These are phyloP conservation scores for Penicillium palitans DNA, from an alignment of 2,329 filamentous ascomycete genomes.

Conservation along the genomic window DNA sequence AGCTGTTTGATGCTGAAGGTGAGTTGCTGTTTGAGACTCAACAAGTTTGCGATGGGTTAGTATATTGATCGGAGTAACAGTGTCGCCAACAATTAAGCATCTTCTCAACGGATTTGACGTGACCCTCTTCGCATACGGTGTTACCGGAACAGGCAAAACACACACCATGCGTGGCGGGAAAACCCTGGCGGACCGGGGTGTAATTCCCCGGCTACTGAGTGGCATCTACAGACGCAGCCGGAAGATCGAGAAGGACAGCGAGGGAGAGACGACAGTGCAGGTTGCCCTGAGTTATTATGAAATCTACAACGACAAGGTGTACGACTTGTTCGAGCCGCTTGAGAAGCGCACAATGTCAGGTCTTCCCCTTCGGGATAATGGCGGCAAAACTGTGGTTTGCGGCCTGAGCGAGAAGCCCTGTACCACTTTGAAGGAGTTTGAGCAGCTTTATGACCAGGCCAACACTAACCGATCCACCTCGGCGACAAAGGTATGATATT, in stretches of 20 bases:
- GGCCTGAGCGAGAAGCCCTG: slow-evolving; percentile 82
- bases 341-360: slow-evolving; percentile 83
- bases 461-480: slow-evolving; percentile 89
- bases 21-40: slow-evolving; percentile 31
- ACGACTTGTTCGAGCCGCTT: slow-evolving; percentile 80
- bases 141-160: slow-evolving; percentile 91
- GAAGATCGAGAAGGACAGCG: slow-evolving; percentile 79
- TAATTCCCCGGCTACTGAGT: slow-evolving; percentile 83
- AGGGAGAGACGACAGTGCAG: slow-evolving; percentile 67
- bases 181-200: slow-evolving; percentile 79
- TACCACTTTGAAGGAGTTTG: slow-evolving; percentile 84
- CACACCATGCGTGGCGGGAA: slow-evolving; percentile 94
- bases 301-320: slow-evolving; percentile 96
- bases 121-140: slow-evolving; percentile 89
- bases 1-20: slow-evolving; percentile 88
- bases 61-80: slow-evolving; percentile 49
- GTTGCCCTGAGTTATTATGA: slow-evolving; percentile 90
- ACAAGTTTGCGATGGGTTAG: not conserved
- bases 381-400: slow-evolving; percentile 82
- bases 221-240: slow-evolving; percentile 80
- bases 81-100: slow-evolving; percentile 84
- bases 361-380: slow-evolving; percentile 78
- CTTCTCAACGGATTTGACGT: slow-evolving; percentile 82
- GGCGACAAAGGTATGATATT: slow-evolving; percentile 66
- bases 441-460: slow-evolving; percentile 83